Base-by-base conservation (phyloP, 2,329 filamentous ascomycete genomes). In the Bipolaris bicolor region DNA sequence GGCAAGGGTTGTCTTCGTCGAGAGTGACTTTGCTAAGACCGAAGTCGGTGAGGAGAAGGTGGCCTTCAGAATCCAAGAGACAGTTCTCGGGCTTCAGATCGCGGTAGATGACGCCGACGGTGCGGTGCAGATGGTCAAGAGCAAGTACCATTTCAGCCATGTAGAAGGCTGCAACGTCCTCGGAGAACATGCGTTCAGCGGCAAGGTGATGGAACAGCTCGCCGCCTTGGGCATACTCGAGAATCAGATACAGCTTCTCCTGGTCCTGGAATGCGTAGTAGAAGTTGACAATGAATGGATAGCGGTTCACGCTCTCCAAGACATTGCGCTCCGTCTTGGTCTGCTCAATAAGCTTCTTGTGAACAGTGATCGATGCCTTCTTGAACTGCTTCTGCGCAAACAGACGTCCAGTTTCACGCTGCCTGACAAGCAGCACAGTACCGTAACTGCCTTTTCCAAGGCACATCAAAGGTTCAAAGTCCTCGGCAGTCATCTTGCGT, bases 331-430 rank as follows among this genome's bases (percentile, higher is more conserved):
- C 95, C 2, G 94, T 98, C 83, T 96, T 97, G 55, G 95, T 98
- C 80, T 98, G 95, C 79, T 98, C 93, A 49, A 99, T 87, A 31
- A 98, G 85, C 76, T 93, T 92, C 83, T 97, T 97, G 79, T 97
- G 93, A 37, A 99, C 91, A 0, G 93, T 92, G 50, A 99, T 82
- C 7, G 92, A 96, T 0, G 96, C 95, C 79, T 99, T 99, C 76
- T 94, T 95, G 79, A 99, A 95, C 78, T 98, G 94, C 81, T 99
- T 99, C 80, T 99, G 96, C 0, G 95, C 96, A 72, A 93, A 99
- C 5, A 99, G 85, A 41, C 91, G 88, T 40, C 95, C 95, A 1
- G 93, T 97, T 29, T 86, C 81, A 49, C 87, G 87, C 79, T 99
- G 94, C 79, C 93, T 95, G 60, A 99, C 96, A 26, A 99, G 84